Evolutionary conservation across 306 rosid species (phyloP).

Genomic region (Purshia tridentata): DNA sequence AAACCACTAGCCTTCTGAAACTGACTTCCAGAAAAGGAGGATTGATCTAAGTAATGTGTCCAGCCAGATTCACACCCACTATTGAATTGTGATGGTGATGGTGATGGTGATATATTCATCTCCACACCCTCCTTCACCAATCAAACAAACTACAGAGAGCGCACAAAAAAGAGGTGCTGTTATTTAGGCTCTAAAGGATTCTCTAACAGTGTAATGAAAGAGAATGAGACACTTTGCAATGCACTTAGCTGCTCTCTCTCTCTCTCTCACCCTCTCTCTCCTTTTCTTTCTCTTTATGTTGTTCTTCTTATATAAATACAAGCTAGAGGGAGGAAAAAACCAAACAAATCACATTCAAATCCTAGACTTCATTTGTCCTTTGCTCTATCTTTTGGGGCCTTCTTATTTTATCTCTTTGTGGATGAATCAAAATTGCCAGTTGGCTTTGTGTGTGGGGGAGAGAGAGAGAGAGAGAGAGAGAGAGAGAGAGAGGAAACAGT

Average conservation of each 20-base stretch:
- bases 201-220: not conserved
- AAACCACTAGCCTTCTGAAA: constrained; percentile 22
- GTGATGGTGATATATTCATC: constrained; percentile 50
- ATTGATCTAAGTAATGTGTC: constrained; percentile 79
- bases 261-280: constrained; percentile 17
- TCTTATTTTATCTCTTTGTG: constrained; percentile 60
- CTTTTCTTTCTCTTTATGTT: constrained; percentile 11
- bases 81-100: constrained; percentile 50
- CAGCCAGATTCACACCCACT: constrained; percentile 89
- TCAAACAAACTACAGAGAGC: not conserved
- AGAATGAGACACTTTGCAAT: not conserved
- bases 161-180: not conserved
- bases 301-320: constrained; percentile 46
- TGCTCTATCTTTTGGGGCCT: constrained; percentile 64
- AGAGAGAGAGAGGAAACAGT: constrained; percentile 27
- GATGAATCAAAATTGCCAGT: constrained; percentile 82
- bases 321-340: constrained; percentile 28
- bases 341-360: constrained; percentile 58
- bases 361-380: constrained; percentile 64
- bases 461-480: constrained; percentile 31
- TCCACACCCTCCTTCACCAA: constrained; percentile 3
- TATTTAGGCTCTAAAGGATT: not conserved
- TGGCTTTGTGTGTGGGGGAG: constrained; percentile 61
- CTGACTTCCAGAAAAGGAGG: constrained; percentile 46
- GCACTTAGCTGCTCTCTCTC: constrained; percentile 18